Conservation (phyloP, 1,284 basidiomycete genomes). For the Pascua guehoae region DNA sequence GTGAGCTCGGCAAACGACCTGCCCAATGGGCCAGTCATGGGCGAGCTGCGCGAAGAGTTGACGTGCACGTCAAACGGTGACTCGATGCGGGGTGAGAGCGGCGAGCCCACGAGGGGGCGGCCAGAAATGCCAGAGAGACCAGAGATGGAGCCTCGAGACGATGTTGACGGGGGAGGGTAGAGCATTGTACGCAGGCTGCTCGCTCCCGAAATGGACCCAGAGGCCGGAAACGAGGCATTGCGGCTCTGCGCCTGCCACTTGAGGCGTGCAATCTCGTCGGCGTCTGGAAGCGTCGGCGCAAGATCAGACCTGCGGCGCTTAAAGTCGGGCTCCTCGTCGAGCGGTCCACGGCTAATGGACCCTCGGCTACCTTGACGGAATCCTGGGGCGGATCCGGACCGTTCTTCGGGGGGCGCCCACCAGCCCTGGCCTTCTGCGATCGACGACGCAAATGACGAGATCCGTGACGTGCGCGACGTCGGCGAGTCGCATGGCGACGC, state of each 20-base stretch:
- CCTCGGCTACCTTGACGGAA: constrained; percentile 7
- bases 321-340: constrained; percentile 31
- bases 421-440: constrained; percentile 28
- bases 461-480: constrained; percentile 36
- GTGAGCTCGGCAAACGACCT: constrained; percentile 39
- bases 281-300: constrained; percentile 27
- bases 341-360: constrained; percentile 6
- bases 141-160: constrained; percentile 25
- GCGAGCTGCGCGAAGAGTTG: constrained; percentile 26
- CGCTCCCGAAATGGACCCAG: constrained; percentile 13
- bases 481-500: constrained; percentile 39
- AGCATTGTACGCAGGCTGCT: constrained; percentile 23
- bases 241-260: constrained; percentile 42
- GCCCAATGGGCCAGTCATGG: constrained; percentile 36
- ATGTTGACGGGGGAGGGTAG: constrained; percentile 24
- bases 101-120: constrained; percentile 12
- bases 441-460: constrained; percentile 37
- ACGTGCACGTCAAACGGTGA: constrained; percentile 10
- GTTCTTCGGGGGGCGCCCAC: constrained; percentile 42
- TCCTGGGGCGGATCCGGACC: constrained; percentile 12
- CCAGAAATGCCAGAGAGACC: constrained; percentile 1
- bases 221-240: constrained; percentile 39
- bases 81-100: constrained; percentile 11
- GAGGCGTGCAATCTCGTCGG: constrained; percentile 39
- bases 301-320: constrained; percentile 43